Evolutionary conservation across 805 yeast genomes (phyloP), one percentile per base, ranked within the genome.

Genomic region (Candida patagonica): DNA sequence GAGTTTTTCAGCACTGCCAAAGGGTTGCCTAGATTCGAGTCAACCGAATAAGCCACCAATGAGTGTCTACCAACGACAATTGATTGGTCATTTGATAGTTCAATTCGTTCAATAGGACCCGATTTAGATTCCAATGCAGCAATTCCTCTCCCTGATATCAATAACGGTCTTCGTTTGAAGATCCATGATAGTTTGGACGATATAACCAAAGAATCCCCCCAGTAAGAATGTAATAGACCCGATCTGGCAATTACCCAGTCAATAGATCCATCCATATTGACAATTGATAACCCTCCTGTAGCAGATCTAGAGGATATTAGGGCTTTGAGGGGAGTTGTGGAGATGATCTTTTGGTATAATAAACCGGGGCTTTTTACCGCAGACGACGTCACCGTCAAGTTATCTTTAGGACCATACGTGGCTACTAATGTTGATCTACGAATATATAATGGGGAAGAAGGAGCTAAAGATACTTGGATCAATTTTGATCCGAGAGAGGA

Each of bases 211-310:
- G 60, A 51, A 17, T 53, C 46, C 30, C 68, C 77, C 2, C 70
- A 52, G 67, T 71, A 72, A 15, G 77, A 71, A 21, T 67, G 59
- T 5, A 73, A 44, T 30, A 60, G 60, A 15, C 57, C 47, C 24
- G 65, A 62, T 26, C 57, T 53, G 16, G 62, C 45, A 9, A 73
- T 55, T 3, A 54, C 55, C 78, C 78, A 73, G 37, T 59, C 61
- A 21, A 61, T 56, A 5, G 62, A 47, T 17, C 67, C 66, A 40
- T 62, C 62, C 12, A 62, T 55, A 15, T 65, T 53, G 5, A 71
- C 47, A 9, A 69, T 58, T 12, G 26, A 4, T 7, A 33, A 20
- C 13, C 13, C 24, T n/a, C 24, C 26, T 4, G 26, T 17, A 7
- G 26, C 19, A 20, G 27, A 6, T 13, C 10, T 15, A n/a, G 37